phyloP scores from a whole-genome alignment of 331 rosid genomes.

The Stylosanthes scabra region DNA sequence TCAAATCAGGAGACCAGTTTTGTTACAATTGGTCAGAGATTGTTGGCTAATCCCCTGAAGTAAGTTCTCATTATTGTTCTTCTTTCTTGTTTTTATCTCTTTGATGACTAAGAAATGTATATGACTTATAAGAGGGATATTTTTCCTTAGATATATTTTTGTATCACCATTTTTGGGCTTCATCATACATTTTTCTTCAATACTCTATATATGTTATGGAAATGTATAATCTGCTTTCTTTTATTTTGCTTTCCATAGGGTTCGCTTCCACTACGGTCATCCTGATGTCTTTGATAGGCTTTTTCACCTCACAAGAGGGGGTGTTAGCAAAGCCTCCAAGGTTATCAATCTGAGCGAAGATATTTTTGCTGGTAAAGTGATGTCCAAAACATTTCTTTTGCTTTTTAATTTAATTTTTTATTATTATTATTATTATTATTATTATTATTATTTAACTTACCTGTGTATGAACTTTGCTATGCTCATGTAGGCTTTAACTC shows the following conservation, averaged over 20 bases:
- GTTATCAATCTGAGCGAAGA: slow-evolving; percentile 98
- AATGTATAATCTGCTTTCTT: slow-evolving; percentile 23
- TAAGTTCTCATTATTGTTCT: slow-evolving; percentile 47
- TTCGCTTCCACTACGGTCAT: slow-evolving; percentile 98
- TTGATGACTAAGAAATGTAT: slow-evolving; percentile 1
- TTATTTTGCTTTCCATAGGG: slow-evolving; percentile 58
- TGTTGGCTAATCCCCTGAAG: slow-evolving; percentile 95
- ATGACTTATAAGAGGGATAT: slow-evolving; percentile 4
- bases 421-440: too few relatives aligned
- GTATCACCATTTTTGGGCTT: slow-evolving; percentile 1
- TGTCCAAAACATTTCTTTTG: background rate
- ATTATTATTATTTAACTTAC: too few relatives aligned
- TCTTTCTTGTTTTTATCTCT: background rate
- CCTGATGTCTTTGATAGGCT: slow-evolving; percentile 97
- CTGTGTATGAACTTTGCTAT: slow-evolving; percentile 26
- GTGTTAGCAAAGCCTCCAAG: slow-evolving; percentile 95
- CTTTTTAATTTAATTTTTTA: slow-evolving; percentile 7
- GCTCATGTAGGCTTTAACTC: slow-evolving; percentile 84
- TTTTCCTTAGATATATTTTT: slow-evolving; percentile 12
- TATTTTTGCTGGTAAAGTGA: slow-evolving; percentile 87
- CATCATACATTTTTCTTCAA: background rate
- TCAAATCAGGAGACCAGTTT: slow-evolving; percentile 99
- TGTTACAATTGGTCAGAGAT: slow-evolving; percentile 97
- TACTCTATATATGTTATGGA: slow-evolving; percentile 8
- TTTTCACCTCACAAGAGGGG: slow-evolving; percentile 97